Conservation (phyloP, 2,329 filamentous ascomycete genomes). For the Nemania diffusa region DNA sequence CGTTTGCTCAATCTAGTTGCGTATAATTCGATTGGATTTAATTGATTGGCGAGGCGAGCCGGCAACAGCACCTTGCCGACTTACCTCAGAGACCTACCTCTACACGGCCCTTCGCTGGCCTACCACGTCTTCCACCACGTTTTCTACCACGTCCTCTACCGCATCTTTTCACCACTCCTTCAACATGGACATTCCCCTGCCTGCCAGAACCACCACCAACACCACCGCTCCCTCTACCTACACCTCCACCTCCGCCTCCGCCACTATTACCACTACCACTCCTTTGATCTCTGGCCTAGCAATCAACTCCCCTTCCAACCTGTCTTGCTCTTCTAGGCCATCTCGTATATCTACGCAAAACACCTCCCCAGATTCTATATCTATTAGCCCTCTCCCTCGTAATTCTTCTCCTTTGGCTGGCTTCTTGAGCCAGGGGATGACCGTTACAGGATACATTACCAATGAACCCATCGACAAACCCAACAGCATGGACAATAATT, state of each 20-base stretch:
- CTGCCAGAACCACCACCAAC: slow-evolving; percentile 19
- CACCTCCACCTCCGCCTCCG: background rate
- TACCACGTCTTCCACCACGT: slow-evolving; percentile 36
- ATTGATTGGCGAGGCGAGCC: slow-evolving; percentile 34
- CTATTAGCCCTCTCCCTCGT: slow-evolving; percentile 23
- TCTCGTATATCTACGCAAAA: slow-evolving; percentile 45
- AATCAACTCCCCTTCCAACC: slow-evolving; percentile 42
- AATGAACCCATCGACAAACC: slow-evolving; percentile 36
- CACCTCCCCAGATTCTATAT: slow-evolving; percentile 42
- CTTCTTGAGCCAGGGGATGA: slow-evolving; percentile 38
- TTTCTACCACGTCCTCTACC: too few species aligned
- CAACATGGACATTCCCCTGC: slow-evolving; percentile 44
- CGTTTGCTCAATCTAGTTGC: slow-evolving; percentile 47
- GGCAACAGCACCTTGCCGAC: slow-evolving; percentile 24
- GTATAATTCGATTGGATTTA: slow-evolving; percentile 34
- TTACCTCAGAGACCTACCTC: slow-evolving; percentile 16
- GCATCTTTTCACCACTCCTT: too few species aligned
- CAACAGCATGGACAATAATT: slow-evolving; percentile 45
- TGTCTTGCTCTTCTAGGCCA: slow-evolving; percentile 46
- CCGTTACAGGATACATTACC: slow-evolving; percentile 39
- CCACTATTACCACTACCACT: slow-evolving; percentile 24
- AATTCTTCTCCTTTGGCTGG: slow-evolving; percentile 41
- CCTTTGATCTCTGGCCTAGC: slow-evolving; percentile 37
- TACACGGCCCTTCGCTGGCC: background rate
- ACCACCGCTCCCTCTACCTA: background rate